Percentiles rank a stretch among this genome's conserved stretches.
Conservation (phyloP, 371 early-diverging fungal species). For the Quaeritorhiza haematococci region DNA sequence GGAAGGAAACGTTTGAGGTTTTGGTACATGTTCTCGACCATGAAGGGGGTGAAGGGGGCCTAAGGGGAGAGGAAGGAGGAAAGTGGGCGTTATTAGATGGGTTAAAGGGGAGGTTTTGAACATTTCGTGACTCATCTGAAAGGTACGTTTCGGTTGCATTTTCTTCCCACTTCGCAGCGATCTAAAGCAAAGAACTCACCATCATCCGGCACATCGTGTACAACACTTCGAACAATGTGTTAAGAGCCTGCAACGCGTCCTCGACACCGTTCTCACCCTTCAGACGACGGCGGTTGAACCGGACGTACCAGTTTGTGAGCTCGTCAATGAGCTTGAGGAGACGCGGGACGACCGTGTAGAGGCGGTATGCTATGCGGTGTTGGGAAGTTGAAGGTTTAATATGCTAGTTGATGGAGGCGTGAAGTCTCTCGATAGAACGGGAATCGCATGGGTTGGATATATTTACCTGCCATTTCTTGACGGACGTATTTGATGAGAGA, state of each 20-base stretch:
- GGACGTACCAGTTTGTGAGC: conserved; percentile 99
- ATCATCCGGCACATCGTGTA: conserved; percentile 88
- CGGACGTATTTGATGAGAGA: conserved; percentile 84
- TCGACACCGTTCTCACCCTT: conserved; percentile 91
- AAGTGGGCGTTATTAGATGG: too few relatives aligned
- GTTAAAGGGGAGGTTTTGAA: too few relatives aligned
- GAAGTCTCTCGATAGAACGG: neutral
- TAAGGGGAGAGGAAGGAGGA: conserved; percentile 15
- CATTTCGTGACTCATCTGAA: too few relatives aligned
- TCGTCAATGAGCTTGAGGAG: conserved; percentile 90
- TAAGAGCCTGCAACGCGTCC: conserved; percentile 79
- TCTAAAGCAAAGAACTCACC: conserved; percentile 43
- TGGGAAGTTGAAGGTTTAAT: neutral
- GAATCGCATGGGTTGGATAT: too few relatives aligned
- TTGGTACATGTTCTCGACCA: conserved; percentile 98
- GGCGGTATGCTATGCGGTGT: conserved; percentile 66
- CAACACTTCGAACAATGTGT: conserved; percentile 92
- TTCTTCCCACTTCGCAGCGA: too few relatives aligned
- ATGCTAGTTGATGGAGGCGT: neutral
- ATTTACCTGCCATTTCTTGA: conserved; percentile 87
- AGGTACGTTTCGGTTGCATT: too few relatives aligned
- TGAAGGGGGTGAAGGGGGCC: conserved; percentile 98
- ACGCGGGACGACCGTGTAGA: conserved; percentile 95
- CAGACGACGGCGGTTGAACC: conserved; percentile 97
- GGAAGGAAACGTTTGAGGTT: conserved; percentile 41